phyloP scores from a whole-genome alignment of 2,329 filamentous ascomycete species.

The Cadophora luteo-olivacea region DNA sequence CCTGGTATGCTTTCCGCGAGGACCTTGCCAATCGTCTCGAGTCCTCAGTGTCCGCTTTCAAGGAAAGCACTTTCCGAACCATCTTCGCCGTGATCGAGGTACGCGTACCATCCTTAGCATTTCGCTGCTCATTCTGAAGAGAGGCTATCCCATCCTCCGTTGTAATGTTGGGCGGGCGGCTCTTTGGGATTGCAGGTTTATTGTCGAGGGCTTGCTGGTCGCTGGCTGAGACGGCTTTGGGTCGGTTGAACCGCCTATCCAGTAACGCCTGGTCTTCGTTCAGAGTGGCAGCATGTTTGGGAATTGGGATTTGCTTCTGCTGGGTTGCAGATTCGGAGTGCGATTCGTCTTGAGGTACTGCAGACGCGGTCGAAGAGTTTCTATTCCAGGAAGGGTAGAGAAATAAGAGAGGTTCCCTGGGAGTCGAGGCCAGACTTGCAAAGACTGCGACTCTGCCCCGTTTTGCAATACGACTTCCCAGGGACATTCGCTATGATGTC shows the following conservation, averaged over 20 bases:
- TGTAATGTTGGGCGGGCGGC: conserved; percentile 16
- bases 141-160: conserved; percentile 15
- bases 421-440: conserved; percentile 46
- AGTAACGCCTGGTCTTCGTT: conserved; percentile 6
- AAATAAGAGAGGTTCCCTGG: conserved; percentile 52
- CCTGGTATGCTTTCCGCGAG: conserved; percentile 23
- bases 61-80: conserved; percentile 13
- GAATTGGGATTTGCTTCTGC: not conserved
- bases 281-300: conserved; percentile 4
- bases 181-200: not conserved
- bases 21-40: not conserved
- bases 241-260: conserved; percentile 17
- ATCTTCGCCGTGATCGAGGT: not conserved
- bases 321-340: not conserved
- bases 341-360: conserved; percentile 8
- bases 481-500: conserved; percentile 48
- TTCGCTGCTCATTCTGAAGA: not conserved
- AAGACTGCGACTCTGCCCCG: conserved; percentile 48
- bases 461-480: conserved; percentile 49
- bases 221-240: not conserved
- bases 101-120: not conserved
- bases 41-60: conserved; percentile 2
- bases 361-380: conserved; percentile 35
- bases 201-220: conserved; percentile 1
- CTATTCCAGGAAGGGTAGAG: conserved; percentile 52